These are phyloP conservation scores for Raphanus sativus DNA, from an alignment of 345 rosid genomes.

Conservation along the genomic window DNA sequence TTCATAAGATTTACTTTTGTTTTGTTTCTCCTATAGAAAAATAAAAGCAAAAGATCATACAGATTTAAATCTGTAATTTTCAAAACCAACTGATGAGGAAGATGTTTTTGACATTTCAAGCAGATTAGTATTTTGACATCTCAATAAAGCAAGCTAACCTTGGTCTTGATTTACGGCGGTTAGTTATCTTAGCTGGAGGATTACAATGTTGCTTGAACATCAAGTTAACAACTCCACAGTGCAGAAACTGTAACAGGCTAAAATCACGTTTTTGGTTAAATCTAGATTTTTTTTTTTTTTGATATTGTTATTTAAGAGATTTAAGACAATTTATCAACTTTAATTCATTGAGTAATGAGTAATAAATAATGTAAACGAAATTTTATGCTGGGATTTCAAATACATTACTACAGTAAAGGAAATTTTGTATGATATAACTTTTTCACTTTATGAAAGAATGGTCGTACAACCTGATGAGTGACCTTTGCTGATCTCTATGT, in stretches of 20 bases:
- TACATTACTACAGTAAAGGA: too few relatives aligned
- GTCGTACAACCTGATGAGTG: slow-evolving; percentile 30
- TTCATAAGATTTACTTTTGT: neutral
- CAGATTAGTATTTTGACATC: too few relatives aligned
- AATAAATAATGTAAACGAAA: neutral
- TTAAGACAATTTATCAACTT: neutral
- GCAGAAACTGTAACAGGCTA: neutral
- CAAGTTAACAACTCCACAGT: neutral
- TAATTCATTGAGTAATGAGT: neutral
- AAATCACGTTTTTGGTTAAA: neutral
- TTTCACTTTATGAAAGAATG: slow-evolving; percentile 35
- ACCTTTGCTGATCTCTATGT: slow-evolving; percentile 31
- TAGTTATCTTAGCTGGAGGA: neutral
- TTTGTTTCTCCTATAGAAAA: slow-evolving; percentile 4
- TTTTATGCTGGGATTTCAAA: neutral
- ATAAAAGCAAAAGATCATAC: neutral
- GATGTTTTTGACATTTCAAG: neutral
- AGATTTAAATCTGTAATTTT: slow-evolving; percentile 13
- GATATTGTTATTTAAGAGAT: neutral
- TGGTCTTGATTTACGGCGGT: too few relatives aligned
- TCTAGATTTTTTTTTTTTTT: too few relatives aligned
- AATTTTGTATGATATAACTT: neutral
- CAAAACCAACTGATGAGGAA: neutral
- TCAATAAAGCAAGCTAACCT: too few relatives aligned
- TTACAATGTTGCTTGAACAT: neutral